Percentiles rank a stretch among this genome's conserved stretches.
These are phyloP conservation scores for Niebla homalea DNA, from an alignment of 495 filamentous ascomycete species.

Conservation along the genomic window DNA sequence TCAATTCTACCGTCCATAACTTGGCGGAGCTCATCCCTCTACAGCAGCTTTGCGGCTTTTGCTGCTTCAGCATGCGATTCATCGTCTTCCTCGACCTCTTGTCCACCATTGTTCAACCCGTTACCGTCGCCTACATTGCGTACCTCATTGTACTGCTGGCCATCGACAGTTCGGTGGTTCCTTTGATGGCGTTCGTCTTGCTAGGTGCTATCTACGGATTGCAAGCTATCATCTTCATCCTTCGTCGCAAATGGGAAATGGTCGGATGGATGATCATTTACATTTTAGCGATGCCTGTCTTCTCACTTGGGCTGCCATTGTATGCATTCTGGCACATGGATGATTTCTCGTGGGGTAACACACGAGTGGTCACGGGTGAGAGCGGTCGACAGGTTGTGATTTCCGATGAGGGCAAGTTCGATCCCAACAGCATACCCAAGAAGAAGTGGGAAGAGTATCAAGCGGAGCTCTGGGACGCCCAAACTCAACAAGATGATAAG, in stretches of 20 bases:
- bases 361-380: conserved; percentile 92
- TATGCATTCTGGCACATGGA: conserved; percentile 99
- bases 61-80: conserved; percentile 99
- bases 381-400: conserved; percentile 85
- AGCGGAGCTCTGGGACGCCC: conserved; percentile 88
- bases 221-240: conserved; percentile 92
- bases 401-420: conserved; percentile 96
- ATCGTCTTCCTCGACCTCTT: conserved; percentile 91
- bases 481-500: conserved; percentile 71
- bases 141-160: conserved; percentile 74
- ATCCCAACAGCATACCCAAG: conserved; percentile 79
- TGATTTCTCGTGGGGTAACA: conserved; percentile 97
- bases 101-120: conserved; percentile 82
- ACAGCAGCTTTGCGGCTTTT: conserved; percentile 94
- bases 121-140: conserved; percentile 78
- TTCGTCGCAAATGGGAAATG: conserved; percentile 97
- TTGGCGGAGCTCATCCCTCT: conserved; percentile 89
- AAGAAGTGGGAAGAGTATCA: conserved; percentile 99
- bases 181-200: conserved; percentile 74
- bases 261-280: conserved; percentile 99
- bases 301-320: conserved; percentile 77
- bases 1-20: conserved; percentile 98
- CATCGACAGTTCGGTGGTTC: conserved; percentile 46
- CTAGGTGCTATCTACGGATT: conserved; percentile 92
- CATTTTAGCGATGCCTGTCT: conserved; percentile 80